Evolutionary conservation across 306 rosid species (phyloP), one percentile per base, ranked within the genome.

Genomic region (Lathyrus tuberosus): DNA sequence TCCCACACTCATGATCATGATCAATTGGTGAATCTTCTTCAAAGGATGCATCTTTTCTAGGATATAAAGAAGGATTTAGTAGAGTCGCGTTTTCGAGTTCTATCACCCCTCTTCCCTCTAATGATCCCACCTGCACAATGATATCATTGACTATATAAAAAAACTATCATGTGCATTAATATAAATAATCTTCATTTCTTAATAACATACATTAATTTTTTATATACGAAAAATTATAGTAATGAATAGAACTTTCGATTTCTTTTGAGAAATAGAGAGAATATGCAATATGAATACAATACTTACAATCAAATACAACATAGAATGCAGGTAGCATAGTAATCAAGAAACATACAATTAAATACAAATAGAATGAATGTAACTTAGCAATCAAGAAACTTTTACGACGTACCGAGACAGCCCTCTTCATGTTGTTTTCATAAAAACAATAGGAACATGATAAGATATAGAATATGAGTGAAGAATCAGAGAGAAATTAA

Each of bases 341-440:
- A 51, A 69, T 54, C 17, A 20, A 20, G 42, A 40, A 56, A 41
- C 16, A n/a, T 12, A 15, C 8, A 53, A 53, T 58, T 4, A 58
- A n/a, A 17, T 11, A 20, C 3, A 48, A 33, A 5, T 17, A 33
- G 12, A 67, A 18, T 28, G 30, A 24, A 67, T 3, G 42, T 37
- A 28, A 51, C 4, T 33, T 46, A 35, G 72, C 17, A 51, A 69
- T 54, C 17, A 20, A 20, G 42, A 40, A 56, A 41, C 16, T 26
- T 12, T 22, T 70, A 70, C 1, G 1, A 24, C 65, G 3, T 70
- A 70, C 74, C 65, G 74, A 70, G 56, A 41, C 24, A 56, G 74
- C 43, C 74, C 54, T 56, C 56, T 70, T 70, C 74, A 70, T 61
- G 10, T 69, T 69, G 74, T 22, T 53, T 49, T 35, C 68, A 35